Evolutionary conservation across 179 eudicot species (phyloP), one percentile per base, ranked within the genome.

Genomic region (Beta macrorhiza): DNA sequence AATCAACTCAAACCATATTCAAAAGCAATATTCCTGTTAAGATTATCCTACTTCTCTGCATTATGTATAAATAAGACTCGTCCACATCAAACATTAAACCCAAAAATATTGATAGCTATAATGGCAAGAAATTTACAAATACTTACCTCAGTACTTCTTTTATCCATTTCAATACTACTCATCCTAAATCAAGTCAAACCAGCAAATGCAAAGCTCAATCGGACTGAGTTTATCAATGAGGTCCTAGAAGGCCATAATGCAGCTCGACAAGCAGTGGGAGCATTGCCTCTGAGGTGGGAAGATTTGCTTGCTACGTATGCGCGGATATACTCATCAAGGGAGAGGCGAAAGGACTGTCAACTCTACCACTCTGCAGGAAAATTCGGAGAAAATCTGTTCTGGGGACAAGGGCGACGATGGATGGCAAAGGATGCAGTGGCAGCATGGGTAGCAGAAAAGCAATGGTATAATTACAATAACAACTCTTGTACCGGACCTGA

Each of bases 391-490:
- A 81, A 81, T 52, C 22, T 84, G 20, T 84, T 84, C 16, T 81
- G 82, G 82, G 86, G 86, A 32, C 55, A 77, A 59, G 83, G 86
- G 47, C 42, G 42, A 32, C 22, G 56, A 45, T 84, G 86, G 86
- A 75, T 10, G n/a, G 82, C 79, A 1, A 77, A 73, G 78, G 82
- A 84, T 8, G 82, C 86, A 13, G 82, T 84, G 3, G 71, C 75
- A 10, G 82, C 76, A n/a, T 84, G 86, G 86, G 82, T 84, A 13
- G 86, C 81, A 15, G 86, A 84, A 59, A 84, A 84, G 82, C 71
- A 81, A 71, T 84, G 86, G 86, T 84, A 84, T 32, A 78, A 77
- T 55, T 81, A 84, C 29, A 6, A 2, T 44, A 59, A 37, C 51
- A 81, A 84, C 72, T 72, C 68, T 2, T 84, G 84, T 13, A 51